Evolutionary conservation across 2,329 filamentous ascomycete genomes (phyloP).

Genomic region (Aspergillus novofumigatus): DNA sequence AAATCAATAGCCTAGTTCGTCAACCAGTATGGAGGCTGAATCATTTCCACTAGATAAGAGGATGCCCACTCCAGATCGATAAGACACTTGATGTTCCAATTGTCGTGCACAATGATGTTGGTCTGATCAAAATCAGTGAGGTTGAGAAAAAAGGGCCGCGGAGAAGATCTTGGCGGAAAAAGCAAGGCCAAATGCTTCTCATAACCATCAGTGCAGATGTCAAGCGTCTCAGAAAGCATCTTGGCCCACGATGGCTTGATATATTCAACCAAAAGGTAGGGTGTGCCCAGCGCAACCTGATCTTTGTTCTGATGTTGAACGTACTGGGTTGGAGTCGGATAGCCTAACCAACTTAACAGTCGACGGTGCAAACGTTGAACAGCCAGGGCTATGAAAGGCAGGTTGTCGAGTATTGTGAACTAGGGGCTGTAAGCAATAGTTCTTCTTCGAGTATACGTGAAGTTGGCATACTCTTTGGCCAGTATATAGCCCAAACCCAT

Average conservation of each 20-base stretch:
- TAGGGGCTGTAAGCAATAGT: neutral
- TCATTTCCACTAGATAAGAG: slow-evolving; percentile 20
- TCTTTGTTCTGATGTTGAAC: slow-evolving; percentile 1
- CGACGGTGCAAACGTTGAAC: slow-evolving; percentile 6
- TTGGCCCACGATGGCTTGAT: too few species aligned
- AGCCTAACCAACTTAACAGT: slow-evolving; percentile 4
- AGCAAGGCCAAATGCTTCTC: slow-evolving; percentile 25
- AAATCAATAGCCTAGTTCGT: slow-evolving; percentile 16
- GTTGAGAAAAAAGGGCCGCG: slow-evolving; percentile 29
- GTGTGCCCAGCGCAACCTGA: neutral
- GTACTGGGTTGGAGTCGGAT: slow-evolving; percentile 2
- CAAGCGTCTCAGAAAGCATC: too few species aligned
- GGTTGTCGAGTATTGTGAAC: slow-evolving; percentile 8
- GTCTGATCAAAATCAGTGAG: slow-evolving; percentile 36
- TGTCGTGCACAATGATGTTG: slow-evolving; percentile 22
- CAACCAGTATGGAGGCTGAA: slow-evolving; percentile 24
- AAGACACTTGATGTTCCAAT: slow-evolving; percentile 21
- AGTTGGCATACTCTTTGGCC: slow-evolving; percentile 15
- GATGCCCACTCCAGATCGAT: slow-evolving; percentile 24
- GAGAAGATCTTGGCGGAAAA: slow-evolving; percentile 26
- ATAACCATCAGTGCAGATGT: slow-evolving; percentile 22
- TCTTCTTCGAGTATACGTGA: neutral
- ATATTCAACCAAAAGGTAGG: too few species aligned
- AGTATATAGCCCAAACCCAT: slow-evolving; percentile 23
- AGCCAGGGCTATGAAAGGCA: slow-evolving; percentile 3